Evolutionary conservation across 1,139 yeast genomes (phyloP), one percentile per base, ranked within the genome.

Genomic region (Suhomyces kunorum): DNA sequence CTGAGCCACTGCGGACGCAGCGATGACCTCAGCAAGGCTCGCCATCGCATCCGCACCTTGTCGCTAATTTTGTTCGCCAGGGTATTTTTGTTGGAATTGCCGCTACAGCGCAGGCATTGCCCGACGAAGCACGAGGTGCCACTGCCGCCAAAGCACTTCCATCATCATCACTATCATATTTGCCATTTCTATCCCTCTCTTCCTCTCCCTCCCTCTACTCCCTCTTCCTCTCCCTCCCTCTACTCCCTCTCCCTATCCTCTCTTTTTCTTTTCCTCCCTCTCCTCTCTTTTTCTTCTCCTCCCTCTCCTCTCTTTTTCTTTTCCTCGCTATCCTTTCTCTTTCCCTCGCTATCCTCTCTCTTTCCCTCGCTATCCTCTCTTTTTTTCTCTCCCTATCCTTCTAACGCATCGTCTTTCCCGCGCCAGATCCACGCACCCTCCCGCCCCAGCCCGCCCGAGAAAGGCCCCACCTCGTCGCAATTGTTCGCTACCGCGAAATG

Each of bases 401-500:
- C 11, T n/a, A 14, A 17, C 29, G 29, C 29, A 27, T 19, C 8
- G 29, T 19, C 29, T 27, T 13, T 27, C 19, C 29, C 18, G 6
- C 16, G 29, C 29, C 19, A 27, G 29, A 27, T 27, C 32, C 32
- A 16, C 15, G 24, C 22, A 7, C 32, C 17, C 16, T 28, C 24
- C 23, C 32, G 23, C 32, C 23, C 23, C 3, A 8, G 9, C 24
- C 12, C 27, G 14, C 32, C 23, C 34, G 15, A 31, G 20, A 14
- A 23, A 22, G 6, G 14, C 11, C 32, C 23, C 32, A 28, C 30
- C 32, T 28, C 23, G 14, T 22, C 29, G 12, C 29, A 17, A 28
- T 28, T 28, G 32, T 28, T 17, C 32, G n/a, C n/a, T n/a, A n/a
- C n/a, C n/a, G n/a, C n/a, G n/a, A n/a, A n/a, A n/a, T n/a, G n/a